phyloP scores from a whole-genome alignment of 106 monocot genomes.

The Alisma plantagoaquatica region DNA sequence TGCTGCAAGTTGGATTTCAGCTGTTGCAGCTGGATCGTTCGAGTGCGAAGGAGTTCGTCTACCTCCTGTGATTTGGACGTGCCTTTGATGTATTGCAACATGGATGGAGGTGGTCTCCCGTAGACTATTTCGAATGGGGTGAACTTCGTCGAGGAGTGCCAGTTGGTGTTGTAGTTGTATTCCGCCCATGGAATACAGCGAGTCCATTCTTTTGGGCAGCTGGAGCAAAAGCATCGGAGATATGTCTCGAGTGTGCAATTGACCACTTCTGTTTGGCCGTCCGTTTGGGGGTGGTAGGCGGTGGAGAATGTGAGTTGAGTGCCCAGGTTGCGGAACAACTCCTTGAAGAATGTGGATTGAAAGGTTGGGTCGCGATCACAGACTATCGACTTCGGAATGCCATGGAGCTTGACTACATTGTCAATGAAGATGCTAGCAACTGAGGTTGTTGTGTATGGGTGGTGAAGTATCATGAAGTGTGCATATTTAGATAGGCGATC shows the following conservation, averaged over 20 bases:
- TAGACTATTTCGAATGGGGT: constrained; percentile 6
- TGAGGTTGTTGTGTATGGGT: not conserved
- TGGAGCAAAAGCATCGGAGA: not conserved
- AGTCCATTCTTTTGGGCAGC: constrained; percentile 1
- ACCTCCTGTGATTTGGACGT: not conserved
- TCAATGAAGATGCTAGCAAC: not conserved
- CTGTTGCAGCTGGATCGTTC: not conserved
- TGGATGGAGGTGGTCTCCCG: not conserved
- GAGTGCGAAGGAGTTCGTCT: not conserved
- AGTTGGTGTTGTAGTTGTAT: not conserved
- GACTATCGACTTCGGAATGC: not conserved
- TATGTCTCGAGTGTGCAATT: not conserved
- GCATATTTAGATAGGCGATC: constrained; percentile 1
- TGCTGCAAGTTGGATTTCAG: not conserved
- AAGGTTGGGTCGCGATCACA: not conserved
- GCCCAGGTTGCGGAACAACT: not conserved
- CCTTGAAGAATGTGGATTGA: not conserved
- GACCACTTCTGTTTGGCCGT: constrained; percentile 5
- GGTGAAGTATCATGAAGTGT: not conserved
- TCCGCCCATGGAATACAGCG: not conserved
- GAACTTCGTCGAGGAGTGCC: not conserved
- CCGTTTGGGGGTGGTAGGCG: constrained; percentile 7
- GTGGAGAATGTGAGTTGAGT: not conserved
- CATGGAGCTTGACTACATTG: not conserved
- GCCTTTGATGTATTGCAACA: not conserved